A percentile compares a stretch with the other conserved stretches of the same genome.
Evolutionary conservation across 306 rosid genomes (phyloP).

Genomic region (Datisca glomerata): DNA sequence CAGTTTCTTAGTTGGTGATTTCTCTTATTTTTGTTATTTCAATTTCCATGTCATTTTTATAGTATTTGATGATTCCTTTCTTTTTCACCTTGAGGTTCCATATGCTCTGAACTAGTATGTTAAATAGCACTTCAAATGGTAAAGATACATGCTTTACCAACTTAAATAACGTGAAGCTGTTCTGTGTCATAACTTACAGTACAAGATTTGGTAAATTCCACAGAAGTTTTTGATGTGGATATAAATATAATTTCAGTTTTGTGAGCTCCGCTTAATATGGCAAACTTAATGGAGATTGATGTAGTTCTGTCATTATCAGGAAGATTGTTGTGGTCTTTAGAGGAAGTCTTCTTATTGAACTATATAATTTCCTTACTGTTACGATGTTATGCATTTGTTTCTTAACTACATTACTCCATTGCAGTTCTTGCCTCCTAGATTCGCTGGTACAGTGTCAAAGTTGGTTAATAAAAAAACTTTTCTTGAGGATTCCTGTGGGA

Average conservation of each 20-base stretch:
- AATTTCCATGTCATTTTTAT: background rate
- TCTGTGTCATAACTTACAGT: no score
- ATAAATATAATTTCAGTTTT: no score
- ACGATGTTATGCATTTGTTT: conserved; percentile 3
- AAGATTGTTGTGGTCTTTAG: background rate
- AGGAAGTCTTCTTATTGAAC: background rate
- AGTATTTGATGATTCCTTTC: background rate
- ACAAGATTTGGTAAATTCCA: no score
- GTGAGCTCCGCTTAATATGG: no score
- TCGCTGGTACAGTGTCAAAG: conserved; percentile 20
- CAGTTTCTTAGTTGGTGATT: background rate
- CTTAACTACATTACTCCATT: conserved; percentile 7
- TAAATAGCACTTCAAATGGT: no score
- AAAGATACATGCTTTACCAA: no score
- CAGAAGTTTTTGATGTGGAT: no score
- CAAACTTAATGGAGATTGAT: no score
- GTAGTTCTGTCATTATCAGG: no score
- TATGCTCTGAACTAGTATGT: no score
- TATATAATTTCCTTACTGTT: background rate
- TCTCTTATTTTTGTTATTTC: background rate
- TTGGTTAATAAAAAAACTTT: conserved; percentile 23
- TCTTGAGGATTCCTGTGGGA: conserved; percentile 43
- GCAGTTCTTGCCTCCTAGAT: conserved; percentile 60
- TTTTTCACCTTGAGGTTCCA: no score
- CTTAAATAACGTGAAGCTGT: no score